Evolutionary conservation across 345 rosid genomes (phyloP).

Genomic region (Theobroma cacao): DNA sequence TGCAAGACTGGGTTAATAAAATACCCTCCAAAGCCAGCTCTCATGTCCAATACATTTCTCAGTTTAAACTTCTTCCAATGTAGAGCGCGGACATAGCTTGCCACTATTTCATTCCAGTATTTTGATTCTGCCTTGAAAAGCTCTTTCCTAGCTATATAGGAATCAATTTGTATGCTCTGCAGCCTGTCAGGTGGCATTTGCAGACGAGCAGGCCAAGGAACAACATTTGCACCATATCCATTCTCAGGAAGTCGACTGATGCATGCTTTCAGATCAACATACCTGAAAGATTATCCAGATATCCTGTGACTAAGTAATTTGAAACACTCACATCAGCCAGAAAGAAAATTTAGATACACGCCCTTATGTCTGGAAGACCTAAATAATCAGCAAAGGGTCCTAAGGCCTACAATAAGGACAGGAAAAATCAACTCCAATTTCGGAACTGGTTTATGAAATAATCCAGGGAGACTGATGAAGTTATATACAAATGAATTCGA

Average conservation of each 20-base stretch:
- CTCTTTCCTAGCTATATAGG: constrained; percentile 84
- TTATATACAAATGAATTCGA: neutral
- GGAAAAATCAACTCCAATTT: neutral
- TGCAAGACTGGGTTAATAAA: constrained; percentile 14
- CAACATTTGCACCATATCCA: constrained; percentile 76
- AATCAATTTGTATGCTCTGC: constrained; percentile 78
- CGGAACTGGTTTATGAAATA: neutral
- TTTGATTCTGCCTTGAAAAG: constrained; percentile 85
- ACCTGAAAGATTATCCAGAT: constrained; percentile 43
- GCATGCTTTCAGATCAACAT: constrained; percentile 83
- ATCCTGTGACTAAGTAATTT: neutral
- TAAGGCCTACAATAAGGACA: constrained; percentile 5
- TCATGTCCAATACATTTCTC: constrained; percentile 99
- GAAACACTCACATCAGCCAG: constrained; percentile 9
- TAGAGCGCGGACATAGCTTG: constrained; percentile 66
- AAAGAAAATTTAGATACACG: neutral
- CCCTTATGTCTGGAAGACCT: neutral
- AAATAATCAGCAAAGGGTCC: neutral
- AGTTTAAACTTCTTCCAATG: constrained; percentile 78
- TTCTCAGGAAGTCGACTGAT: constrained; percentile 75
- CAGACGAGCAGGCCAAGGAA: constrained; percentile 83
- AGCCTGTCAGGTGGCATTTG: constrained; percentile 87
- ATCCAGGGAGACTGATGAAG: neutral
- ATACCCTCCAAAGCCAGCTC: constrained; percentile 96
- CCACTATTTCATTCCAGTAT: constrained; percentile 84